Evolutionary conservation across 257 asterid species (phyloP).

Genomic region (Solanum bulbocastanum): DNA sequence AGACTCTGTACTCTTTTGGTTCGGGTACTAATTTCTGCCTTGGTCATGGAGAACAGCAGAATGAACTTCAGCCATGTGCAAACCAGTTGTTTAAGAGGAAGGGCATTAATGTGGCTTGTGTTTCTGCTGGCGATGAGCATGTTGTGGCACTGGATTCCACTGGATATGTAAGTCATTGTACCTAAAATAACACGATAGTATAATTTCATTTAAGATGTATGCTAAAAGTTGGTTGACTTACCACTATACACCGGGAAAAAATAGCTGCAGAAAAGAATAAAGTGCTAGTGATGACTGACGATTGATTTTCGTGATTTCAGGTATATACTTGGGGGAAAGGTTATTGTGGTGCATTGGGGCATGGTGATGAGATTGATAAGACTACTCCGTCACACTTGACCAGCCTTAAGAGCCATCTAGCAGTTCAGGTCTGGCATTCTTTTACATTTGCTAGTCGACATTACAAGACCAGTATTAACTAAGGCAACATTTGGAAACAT

Average conservation of each 20-base stretch:
- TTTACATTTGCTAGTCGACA: neutral
- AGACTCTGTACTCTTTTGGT: constrained; percentile 71
- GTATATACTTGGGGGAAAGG: constrained; percentile 95
- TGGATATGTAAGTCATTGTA: constrained; percentile 44
- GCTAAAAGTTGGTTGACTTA: neutral
- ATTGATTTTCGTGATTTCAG: constrained; percentile 15
- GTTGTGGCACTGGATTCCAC: constrained; percentile 81
- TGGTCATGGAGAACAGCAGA: constrained; percentile 83
- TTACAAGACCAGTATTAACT: neutral
- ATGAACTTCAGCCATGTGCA: constrained; percentile 59
- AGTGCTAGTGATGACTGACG: neutral
- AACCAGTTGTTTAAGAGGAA: constrained; percentile 49
- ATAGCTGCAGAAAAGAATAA: neutral
- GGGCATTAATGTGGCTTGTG: constrained; percentile 51
- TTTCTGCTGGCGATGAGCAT: constrained; percentile 83
- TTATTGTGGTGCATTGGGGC: constrained; percentile 85
- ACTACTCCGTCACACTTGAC: constrained; percentile 48
- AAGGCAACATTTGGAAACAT: neutral
- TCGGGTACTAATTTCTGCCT: constrained; percentile 77
- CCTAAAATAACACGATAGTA: neutral
- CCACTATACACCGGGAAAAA: neutral
- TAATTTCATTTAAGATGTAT: neutral
- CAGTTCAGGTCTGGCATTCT: constrained; percentile 52
- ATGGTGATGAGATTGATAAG: constrained; percentile 74
- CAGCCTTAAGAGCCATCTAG: constrained; percentile 46